Percentiles rank a stretch among this genome's conserved stretches.
These are phyloP conservation scores for Tricladium varicosporioides DNA, from an alignment of 2,329 filamentous ascomycete genomes.

Conservation along the genomic window DNA sequence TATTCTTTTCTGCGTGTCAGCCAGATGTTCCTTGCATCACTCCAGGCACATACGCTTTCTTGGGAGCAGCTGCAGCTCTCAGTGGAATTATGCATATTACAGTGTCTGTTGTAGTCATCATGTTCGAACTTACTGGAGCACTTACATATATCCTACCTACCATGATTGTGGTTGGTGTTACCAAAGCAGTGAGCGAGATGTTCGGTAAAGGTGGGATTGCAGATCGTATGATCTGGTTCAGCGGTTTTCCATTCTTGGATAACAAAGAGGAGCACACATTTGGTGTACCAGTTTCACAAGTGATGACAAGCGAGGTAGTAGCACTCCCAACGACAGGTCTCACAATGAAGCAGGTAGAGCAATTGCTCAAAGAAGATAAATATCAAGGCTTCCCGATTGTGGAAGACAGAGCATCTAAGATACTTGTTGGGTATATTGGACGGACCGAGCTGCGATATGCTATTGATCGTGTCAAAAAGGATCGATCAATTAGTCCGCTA, in stretches of 20 bases:
- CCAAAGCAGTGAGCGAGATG: conserved; percentile 85
- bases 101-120: conserved; percentile 95
- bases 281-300: conserved; percentile 86
- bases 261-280: conserved; percentile 98
- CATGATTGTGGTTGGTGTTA: conserved; percentile 98
- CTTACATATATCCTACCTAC: conserved; percentile 95
- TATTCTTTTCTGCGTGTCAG: conserved; percentile 84
- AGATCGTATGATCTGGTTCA: conserved; percentile 98
- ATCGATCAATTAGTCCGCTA: conserved; percentile 61
- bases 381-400: conserved; percentile 95
- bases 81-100: conserved; percentile 99
- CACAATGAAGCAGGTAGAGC: conserved; percentile 73
- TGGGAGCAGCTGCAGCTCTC: conserved; percentile 86
- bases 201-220: conserved; percentile 97
- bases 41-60: conserved; percentile 92
- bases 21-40: conserved; percentile 96
- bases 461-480: conserved; percentile 73
- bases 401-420: conserved; percentile 67
- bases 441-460: conserved; percentile 90
- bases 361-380: conserved; percentile 70
- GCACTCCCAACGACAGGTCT: conserved; percentile 73
- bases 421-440: conserved; percentile 87
- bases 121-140: conserved; percentile 98
- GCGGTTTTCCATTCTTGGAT: conserved; percentile 93
- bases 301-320: conserved; percentile 78